Percentiles rank a stretch among this genome's conserved stretches.
Evolutionary conservation across 345 rosid genomes (phyloP).

Genomic region (Diplotaxis tenuifolia): DNA sequence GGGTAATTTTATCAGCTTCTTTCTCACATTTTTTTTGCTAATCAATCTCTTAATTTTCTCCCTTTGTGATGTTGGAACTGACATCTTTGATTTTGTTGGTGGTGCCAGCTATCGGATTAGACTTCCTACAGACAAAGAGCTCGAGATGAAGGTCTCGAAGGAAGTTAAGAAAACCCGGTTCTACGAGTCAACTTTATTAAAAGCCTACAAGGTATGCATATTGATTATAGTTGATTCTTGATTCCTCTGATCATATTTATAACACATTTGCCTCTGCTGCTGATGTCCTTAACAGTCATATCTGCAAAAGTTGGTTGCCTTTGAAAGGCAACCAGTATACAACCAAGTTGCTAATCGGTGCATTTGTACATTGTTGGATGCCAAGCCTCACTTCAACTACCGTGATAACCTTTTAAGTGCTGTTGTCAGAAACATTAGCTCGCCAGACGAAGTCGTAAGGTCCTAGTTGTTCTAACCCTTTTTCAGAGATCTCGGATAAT

Average conservation of each 20-base stretch:
- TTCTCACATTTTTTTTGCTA: slow-evolving; percentile 6
- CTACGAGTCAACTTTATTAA: slow-evolving; percentile 79
- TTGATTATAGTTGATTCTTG: neutral
- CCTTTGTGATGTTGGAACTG: neutral
- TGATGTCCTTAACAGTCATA: slow-evolving; percentile 53
- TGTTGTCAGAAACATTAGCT: slow-evolving; percentile 69
- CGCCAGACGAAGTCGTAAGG: slow-evolving; percentile 81
- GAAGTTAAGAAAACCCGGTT: slow-evolving; percentile 85
- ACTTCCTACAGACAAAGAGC: slow-evolving; percentile 96
- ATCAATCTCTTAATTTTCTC: neutral
- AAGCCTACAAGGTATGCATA: slow-evolving; percentile 70
- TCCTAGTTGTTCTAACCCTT: slow-evolving; percentile 30
- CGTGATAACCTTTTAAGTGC: slow-evolving; percentile 65
- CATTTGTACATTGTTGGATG: slow-evolving; percentile 71
- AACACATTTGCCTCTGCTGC: slow-evolving; percentile 8
- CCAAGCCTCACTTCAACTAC: slow-evolving; percentile 90
- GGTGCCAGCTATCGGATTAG: slow-evolving; percentile 82
- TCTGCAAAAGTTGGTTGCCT: slow-evolving; percentile 61
- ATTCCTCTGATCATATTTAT: slow-evolving; percentile 2
- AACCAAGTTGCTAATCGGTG: slow-evolving; percentile 72
- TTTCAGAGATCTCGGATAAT: neutral
- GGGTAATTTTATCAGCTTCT: slow-evolving; percentile 50
- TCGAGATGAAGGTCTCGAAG: slow-evolving; percentile 95
- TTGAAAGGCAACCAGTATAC: slow-evolving; percentile 57
- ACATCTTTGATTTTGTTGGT: slow-evolving; percentile 1